Evolutionary conservation across 2,329 filamentous ascomycete genomes (phyloP).

Genomic region (Volutella citrinella): DNA sequence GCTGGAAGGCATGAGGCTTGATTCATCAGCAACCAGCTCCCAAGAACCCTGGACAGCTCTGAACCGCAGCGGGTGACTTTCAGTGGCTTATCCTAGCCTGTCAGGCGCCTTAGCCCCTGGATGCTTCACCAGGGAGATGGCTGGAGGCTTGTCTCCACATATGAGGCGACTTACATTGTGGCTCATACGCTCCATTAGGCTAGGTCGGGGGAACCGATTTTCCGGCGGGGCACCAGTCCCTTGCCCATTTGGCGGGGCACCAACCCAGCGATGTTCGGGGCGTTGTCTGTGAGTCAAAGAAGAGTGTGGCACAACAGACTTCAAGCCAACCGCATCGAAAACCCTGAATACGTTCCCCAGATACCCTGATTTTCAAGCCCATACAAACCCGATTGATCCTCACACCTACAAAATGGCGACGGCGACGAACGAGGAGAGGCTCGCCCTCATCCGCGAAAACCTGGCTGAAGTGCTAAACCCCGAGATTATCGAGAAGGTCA

Average conservation of each 20-base stretch:
- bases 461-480: constrained; percentile 79
- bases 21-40: no score
- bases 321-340: no score
- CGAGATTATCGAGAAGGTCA: constrained; percentile 75
- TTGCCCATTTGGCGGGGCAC: constrained; percentile 5
- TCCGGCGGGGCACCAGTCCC: constrained; percentile 3
- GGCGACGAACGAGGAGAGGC: constrained; percentile 47
- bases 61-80: no score
- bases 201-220: constrained; percentile 2
- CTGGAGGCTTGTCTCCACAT: no score
- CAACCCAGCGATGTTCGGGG: background rate
- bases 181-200: background rate
- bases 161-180: constrained; percentile 1
- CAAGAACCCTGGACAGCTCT: no score
- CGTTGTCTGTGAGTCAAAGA: constrained; percentile 4
- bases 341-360: no score
- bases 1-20: no score
- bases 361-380: no score
- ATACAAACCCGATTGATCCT: constrained; percentile 24
- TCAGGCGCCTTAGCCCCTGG: no score
- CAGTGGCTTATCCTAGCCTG: no score
- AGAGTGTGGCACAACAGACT: background rate
- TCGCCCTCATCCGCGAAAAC: constrained; percentile 76
- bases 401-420: constrained; percentile 10
- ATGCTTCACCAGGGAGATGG: no score